A percentile compares a stretch with the other conserved stretches of the same genome.
Conservation (phyloP, 768 basidiomycete species). For the Scleroderma bovista region DNA sequence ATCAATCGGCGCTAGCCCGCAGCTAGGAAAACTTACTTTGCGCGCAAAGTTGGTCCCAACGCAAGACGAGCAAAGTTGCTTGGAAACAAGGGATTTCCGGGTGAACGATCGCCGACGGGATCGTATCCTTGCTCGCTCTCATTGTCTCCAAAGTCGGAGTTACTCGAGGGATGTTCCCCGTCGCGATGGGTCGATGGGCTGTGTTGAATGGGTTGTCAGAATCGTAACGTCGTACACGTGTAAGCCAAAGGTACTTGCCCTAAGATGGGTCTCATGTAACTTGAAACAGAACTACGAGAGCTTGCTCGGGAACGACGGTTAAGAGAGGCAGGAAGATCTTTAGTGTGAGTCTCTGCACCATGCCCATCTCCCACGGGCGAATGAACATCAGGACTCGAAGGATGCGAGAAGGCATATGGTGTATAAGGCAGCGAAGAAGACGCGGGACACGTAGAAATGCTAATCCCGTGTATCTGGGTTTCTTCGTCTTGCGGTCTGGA, state of each 20-base stretch:
- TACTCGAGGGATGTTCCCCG: constrained; percentile 2
- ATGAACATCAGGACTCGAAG: constrained; percentile 15
- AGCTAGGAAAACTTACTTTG: constrained; percentile 35
- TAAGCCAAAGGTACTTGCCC: constrained; percentile 11
- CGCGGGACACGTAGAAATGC: constrained; percentile 44
- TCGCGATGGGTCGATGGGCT: constrained; percentile 17
- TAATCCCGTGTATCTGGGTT: constrained; percentile 50
- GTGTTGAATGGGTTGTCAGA: not conserved
- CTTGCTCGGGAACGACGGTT: constrained; percentile 19
- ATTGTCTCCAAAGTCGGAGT: constrained; percentile 21
- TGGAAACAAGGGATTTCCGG: constrained; percentile 78
- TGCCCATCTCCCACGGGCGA: constrained; percentile 13
- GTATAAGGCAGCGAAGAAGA: constrained; percentile 21
- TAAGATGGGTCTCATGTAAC: constrained; percentile 20
- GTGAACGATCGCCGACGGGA: constrained; percentile 55
- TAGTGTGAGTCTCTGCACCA: constrained; percentile 22
- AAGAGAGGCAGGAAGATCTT: constrained; percentile 14
- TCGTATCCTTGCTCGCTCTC: constrained; percentile 37
- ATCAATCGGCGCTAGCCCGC: not conserved
- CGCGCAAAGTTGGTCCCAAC: constrained; percentile 57
- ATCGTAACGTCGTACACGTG: not conserved
- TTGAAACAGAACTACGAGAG: constrained; percentile 22
- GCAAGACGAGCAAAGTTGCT: constrained; percentile 71
- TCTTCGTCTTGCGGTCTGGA: constrained; percentile 13
- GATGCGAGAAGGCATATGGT: constrained; percentile 23